A percentile compares a stretch with the other conserved stretches of the same genome.
Conservation (phyloP, 139 green algal genomes). For the Microglena sp. region DNA sequence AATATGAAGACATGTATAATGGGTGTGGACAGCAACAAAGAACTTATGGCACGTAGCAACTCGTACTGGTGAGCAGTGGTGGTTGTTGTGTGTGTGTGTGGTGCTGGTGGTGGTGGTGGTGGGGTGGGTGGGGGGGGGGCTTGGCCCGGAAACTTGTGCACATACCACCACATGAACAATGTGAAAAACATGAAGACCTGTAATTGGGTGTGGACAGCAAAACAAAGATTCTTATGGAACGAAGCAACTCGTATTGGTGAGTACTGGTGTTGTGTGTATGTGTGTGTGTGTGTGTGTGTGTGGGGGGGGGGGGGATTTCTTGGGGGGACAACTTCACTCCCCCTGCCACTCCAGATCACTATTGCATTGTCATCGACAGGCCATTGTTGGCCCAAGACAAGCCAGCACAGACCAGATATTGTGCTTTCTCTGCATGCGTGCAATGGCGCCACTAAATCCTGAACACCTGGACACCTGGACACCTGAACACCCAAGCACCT, state of each 20-base stretch:
- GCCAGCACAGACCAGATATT: too few relatives aligned
- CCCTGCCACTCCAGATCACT: background rate
- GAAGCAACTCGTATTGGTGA: background rate
- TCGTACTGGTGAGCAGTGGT: slow-evolving; percentile 21
- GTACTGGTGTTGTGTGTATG: too few relatives aligned
- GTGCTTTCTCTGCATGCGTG: too few relatives aligned
- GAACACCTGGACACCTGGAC: background rate
- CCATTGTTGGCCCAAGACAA: too few relatives aligned
- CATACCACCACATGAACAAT: background rate
- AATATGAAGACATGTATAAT: slow-evolving; percentile 16
- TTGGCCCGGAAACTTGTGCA: background rate
- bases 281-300: too few relatives aligned
- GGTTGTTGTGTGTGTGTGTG: too few relatives aligned
- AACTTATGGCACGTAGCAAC: slow-evolving; percentile 30
- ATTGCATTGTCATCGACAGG: background rate
- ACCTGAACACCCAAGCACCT: background rate
- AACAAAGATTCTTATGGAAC: background rate
- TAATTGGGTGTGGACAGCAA: background rate
- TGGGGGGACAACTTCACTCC: background rate
- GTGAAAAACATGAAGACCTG: background rate
- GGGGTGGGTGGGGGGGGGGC: background rate
- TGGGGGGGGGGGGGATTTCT: background rate
- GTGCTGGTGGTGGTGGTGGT: too few relatives aligned
- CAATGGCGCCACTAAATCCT: background rate
- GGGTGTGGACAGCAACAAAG: slow-evolving; percentile 46